Conservation (phyloP, 1,139 yeast genomes). For the Kurtzmaniella quercitrusa region DNA sequence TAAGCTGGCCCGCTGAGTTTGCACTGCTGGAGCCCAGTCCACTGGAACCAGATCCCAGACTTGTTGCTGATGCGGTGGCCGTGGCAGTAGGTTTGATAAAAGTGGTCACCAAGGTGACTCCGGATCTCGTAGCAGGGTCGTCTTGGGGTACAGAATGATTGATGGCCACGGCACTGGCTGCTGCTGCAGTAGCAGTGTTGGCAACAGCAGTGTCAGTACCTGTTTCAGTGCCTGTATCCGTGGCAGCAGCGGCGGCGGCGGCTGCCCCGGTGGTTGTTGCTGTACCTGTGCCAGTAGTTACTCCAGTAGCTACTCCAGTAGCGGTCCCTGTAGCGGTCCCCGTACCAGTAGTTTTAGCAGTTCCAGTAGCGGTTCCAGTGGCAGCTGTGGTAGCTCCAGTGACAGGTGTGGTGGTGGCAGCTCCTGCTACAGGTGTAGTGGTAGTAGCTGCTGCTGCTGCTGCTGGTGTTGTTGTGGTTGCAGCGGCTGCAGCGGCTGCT, state of each 20-base stretch:
- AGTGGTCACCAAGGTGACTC: slow-evolving; percentile 15
- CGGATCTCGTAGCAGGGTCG: slow-evolving; percentile 9
- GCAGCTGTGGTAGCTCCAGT: slow-evolving; percentile 2
- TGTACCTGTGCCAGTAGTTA: slow-evolving; percentile 8
- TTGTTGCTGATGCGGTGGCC: slow-evolving; percentile 2
- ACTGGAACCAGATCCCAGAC: slow-evolving; percentile 9
- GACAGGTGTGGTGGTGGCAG: slow-evolving; percentile 7
- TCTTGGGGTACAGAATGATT: slow-evolving; percentile 6
- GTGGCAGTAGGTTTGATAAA: slow-evolving; percentile 9
- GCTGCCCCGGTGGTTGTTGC: slow-evolving; percentile 6
- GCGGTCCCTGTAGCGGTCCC: slow-evolving; percentile 1
- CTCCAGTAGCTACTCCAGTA: slow-evolving; percentile 5
- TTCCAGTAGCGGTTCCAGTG: slow-evolving; percentile 1
- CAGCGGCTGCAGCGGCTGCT: slow-evolving; percentile 11
- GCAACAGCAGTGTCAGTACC: neutral
- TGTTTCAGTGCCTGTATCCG: neutral
- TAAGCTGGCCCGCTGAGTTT: neutral
- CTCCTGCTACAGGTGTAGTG: slow-evolving; percentile 6
- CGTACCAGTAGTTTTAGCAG: slow-evolving; percentile 3
- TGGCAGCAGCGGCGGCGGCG: neutral
- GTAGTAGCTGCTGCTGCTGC: slow-evolving; percentile 9
- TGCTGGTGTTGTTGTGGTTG: slow-evolving; percentile 9
- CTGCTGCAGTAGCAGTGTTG: slow-evolving; percentile 7
- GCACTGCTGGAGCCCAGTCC: neutral
- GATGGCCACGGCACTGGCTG: neutral